phyloP scores from a whole-genome alignment of 768 basidiomycete species.

The Tricholoma hemisulphureum region DNA sequence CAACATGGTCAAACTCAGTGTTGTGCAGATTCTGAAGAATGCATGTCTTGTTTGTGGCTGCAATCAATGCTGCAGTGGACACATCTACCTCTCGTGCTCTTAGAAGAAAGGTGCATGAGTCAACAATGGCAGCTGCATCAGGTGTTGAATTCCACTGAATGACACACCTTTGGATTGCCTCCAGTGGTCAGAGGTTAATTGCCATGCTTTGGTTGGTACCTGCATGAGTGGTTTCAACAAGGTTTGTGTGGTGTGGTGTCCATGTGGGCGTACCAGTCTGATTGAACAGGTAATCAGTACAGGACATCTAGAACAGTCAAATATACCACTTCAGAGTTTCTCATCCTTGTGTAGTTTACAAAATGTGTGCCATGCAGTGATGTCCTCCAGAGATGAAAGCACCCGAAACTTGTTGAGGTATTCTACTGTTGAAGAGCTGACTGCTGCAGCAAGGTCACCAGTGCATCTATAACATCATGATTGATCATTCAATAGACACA shows the following conservation, averaged over 20 bases:
- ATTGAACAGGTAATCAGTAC: no score
- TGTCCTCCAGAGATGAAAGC: neutral
- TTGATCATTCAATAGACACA: neutral
- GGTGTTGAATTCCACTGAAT: no score
- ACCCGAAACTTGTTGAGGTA: neutral
- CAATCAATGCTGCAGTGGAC: neutral
- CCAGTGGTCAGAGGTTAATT: neutral
- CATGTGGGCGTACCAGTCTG: no score
- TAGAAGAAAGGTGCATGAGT: no score
- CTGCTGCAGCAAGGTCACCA: neutral
- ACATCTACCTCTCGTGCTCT: neutral
- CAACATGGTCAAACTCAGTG: no score
- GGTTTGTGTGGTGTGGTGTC: neutral
- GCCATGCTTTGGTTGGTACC: neutral
- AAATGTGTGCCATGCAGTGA: neutral
- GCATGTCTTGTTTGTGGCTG: neutral
- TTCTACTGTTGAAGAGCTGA: neutral
- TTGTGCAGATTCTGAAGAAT: neutral
- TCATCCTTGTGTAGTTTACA: neutral
- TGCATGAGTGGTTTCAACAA: neutral
- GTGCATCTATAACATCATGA: neutral
- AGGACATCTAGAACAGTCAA: neutral
- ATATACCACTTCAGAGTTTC: neutral
- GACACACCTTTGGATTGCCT: neutral
- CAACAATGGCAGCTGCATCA: no score